A percentile compares a stretch with the other conserved stretches of the same genome.
These are phyloP conservation scores for Bothriochloa decipiens DNA, from an alignment of 176 grass and related monocot genomes.

Conservation along the genomic window DNA sequence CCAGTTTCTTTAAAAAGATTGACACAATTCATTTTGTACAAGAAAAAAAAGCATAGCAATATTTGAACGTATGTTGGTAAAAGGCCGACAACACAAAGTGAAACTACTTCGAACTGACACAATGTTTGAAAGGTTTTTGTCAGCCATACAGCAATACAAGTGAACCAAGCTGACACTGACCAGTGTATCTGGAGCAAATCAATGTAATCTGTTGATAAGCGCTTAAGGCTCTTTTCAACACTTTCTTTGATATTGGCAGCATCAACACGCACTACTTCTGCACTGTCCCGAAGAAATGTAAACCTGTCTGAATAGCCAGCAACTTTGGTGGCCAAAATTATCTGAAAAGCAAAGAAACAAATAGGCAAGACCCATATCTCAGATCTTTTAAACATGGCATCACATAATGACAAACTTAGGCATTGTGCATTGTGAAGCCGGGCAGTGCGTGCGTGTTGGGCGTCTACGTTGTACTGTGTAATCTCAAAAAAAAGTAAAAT, in stretches of 20 bases:
- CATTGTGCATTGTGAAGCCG: neutral
- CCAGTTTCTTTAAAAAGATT: neutral
- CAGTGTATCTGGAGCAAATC: conserved; percentile 98
- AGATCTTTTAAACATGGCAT: conserved; percentile 10
- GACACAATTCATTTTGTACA: neutral
- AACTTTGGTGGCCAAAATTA: conserved; percentile 92
- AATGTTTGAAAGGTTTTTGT: too few relatives aligned
- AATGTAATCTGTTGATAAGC: conserved; percentile 88
- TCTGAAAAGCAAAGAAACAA: conserved; percentile 40
- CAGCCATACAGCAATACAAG: neutral
- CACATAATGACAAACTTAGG: neutral
- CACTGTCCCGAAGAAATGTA: conserved; percentile 66
- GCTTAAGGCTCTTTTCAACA: conserved; percentile 88
- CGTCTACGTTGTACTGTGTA: too few relatives aligned
- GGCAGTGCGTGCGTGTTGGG: too few relatives aligned
- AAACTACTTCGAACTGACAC: conserved; percentile 2
- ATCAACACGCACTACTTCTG: conserved; percentile 64
- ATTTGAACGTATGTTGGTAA: neutral
- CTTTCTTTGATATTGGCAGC: conserved; percentile 81
- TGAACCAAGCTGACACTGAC: conserved; percentile 42
- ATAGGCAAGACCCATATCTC: neutral
- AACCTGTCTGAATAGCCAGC: conserved; percentile 70
- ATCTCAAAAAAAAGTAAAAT: too few relatives aligned
- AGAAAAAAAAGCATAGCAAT: neutral
- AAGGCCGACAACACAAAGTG: conserved; percentile 18